Percentiles rank a stretch among this genome's conserved stretches.
phyloP scores from a whole-genome alignment of 352 stramenopile genomes.

The Globisporangium splendens region DNA sequence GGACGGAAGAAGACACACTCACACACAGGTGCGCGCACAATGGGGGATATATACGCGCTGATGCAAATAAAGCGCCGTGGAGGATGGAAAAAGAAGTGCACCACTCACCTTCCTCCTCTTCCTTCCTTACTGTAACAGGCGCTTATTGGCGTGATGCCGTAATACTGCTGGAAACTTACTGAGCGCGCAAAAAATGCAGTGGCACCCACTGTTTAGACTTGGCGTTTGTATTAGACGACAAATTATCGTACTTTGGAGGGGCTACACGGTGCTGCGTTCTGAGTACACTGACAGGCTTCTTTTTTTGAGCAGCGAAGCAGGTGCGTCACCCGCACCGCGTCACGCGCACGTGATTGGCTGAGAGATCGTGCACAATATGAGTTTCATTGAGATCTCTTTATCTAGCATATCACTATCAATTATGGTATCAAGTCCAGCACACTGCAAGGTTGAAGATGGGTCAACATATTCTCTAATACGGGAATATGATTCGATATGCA shows the following conservation, averaged over 20 bases:
- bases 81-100: too few relatives aligned
- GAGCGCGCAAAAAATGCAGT: neutral
- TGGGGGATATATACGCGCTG: too few relatives aligned
- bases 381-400: neutral
- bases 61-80: too few relatives aligned
- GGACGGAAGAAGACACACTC: too few relatives aligned
- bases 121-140: neutral
- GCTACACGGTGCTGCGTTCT: neutral
- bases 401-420: neutral
- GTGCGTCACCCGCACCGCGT: slow-evolving; percentile 8
- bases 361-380: neutral
- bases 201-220: slow-evolving; percentile 8
- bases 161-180: too few relatives aligned
- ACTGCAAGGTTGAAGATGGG: too few relatives aligned
- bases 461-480: too few relatives aligned
- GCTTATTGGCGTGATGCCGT: neutral
- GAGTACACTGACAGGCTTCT: slow-evolving; percentile 1
- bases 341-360: slow-evolving; percentile 8
- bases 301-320: slow-evolving; percentile 3
- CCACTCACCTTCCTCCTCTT: too few relatives aligned
- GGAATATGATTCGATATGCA: neutral
- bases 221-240: slow-evolving; percentile 5
- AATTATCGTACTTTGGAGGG: neutral
- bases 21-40: too few relatives aligned
- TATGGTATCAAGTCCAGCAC: too few relatives aligned